phyloP scores from a whole-genome alignment of 192 early-diverging fungal genomes.

The Dissophora globulifera region DNA sequence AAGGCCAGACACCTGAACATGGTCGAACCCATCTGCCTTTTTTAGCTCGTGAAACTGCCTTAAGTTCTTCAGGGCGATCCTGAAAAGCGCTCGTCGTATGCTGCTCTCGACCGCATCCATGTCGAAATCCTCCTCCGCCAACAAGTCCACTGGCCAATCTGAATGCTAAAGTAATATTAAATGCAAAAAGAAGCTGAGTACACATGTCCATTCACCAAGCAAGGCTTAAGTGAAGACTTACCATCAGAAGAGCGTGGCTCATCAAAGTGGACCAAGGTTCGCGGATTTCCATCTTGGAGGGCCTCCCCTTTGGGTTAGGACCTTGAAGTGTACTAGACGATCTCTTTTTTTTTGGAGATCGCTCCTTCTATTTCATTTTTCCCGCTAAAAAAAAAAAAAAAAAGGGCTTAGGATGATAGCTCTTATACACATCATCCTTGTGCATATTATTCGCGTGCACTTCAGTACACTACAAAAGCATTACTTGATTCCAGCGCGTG shows the following conservation, averaged over 20 bases:
- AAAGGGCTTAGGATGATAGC: too few relatives aligned
- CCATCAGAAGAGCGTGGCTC: neutral
- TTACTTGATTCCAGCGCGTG: too few relatives aligned
- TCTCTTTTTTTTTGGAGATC: neutral
- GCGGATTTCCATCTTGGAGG: neutral
- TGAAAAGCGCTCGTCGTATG: neutral
- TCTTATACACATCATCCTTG: too few relatives aligned
- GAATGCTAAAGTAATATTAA: neutral
- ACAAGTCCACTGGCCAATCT: neutral
- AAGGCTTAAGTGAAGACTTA: neutral
- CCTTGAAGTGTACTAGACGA: neutral
- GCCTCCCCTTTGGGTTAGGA: neutral
- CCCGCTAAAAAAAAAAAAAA: too few relatives aligned
- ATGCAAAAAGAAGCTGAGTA: neutral
- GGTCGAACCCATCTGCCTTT: neutral
- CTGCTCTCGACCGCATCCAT: neutral
- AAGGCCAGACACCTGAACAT: neutral
- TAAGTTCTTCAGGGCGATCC: neutral
- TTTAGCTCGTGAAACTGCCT: neutral
- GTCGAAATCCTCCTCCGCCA: neutral
- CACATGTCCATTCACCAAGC: neutral
- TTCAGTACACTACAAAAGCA: too few relatives aligned
- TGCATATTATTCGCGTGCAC: too few relatives aligned
- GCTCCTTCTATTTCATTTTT: neutral
- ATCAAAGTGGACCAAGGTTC: neutral